phyloP scores from a whole-genome alignment of 2,329 filamentous ascomycete species.

The Beauveria caledonica region DNA sequence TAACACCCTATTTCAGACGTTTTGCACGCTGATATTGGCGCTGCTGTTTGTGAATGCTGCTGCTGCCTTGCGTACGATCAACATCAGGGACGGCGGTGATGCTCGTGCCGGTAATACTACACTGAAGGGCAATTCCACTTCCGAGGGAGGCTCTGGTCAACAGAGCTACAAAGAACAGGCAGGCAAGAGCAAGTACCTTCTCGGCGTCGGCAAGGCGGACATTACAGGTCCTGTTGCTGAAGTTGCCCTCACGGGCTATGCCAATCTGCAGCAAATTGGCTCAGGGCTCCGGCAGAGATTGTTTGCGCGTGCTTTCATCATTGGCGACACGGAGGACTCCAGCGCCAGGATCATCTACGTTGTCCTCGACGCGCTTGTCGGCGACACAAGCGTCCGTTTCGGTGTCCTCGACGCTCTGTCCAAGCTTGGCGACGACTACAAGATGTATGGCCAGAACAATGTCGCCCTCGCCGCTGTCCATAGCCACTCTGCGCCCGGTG shows the following conservation, averaged over 20 bases:
- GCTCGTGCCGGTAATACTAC: neutral
- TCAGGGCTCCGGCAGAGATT: constrained; percentile 79
- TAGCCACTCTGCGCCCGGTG: constrained; percentile 83
- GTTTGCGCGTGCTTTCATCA: constrained; percentile 82
- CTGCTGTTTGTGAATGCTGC: neutral
- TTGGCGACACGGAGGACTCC: constrained; percentile 58
- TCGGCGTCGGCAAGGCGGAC: constrained; percentile 50
- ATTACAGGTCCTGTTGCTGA: constrained; percentile 76
- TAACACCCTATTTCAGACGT: neutral
- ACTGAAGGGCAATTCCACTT: neutral
- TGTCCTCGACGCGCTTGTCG: constrained; percentile 77
- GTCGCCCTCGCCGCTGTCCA: constrained; percentile 88
- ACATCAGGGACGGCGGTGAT: neutral
- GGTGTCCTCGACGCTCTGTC: constrained; percentile 71
- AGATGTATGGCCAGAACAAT: constrained; percentile 69
- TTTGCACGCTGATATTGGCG: neutral
- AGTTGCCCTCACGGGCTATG: constrained; percentile 87
- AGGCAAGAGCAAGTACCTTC: constrained; percentile 32
- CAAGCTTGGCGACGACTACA: constrained; percentile 62
- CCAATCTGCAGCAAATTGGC: constrained; percentile 72
- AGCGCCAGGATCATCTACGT: constrained; percentile 75
- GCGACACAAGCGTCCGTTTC: constrained; percentile 78
- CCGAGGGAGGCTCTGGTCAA: neutral
- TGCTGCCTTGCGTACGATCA: neutral
- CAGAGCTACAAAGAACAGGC: neutral